phyloP scores from a whole-genome alignment of 2,329 filamentous ascomycete genomes.

The Calonectria multiphialidica region DNA sequence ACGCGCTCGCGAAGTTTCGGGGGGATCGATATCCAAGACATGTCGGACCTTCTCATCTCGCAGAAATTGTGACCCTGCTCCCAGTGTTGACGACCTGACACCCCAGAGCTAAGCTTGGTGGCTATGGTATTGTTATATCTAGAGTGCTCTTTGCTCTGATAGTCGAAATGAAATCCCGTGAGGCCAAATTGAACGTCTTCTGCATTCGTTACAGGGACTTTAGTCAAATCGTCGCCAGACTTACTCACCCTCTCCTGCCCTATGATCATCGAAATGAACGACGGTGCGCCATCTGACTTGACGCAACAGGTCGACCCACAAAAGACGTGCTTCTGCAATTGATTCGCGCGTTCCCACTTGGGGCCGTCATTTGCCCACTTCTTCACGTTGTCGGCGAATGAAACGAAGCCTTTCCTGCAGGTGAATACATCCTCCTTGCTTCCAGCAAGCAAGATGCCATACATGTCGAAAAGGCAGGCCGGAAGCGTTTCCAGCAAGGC shows the following conservation, averaged over 20 bases:
- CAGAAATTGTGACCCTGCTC: neutral
- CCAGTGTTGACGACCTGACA: neutral
- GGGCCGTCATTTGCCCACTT: neutral
- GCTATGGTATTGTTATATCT: neutral
- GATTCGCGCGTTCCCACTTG: neutral
- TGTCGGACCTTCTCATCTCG: neutral
- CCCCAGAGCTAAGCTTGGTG: neutral
- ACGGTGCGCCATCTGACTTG: no score
- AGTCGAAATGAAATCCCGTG: neutral
- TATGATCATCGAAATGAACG: no score
- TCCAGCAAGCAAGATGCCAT: neutral
- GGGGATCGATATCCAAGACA: neutral
- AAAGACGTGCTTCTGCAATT: neutral
- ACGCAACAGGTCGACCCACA: neutral
- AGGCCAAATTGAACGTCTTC: neutral
- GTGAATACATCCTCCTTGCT: neutral
- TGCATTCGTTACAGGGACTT: neutral
- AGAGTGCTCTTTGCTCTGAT: neutral
- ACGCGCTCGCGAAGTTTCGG: neutral
- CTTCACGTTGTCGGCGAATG: neutral
- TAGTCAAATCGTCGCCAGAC: neutral
- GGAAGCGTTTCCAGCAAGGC: neutral
- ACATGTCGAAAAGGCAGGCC: neutral
- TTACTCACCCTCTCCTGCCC: no score
- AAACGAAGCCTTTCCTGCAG: neutral